Evolutionary conservation across 2,329 filamentous ascomycete genomes (phyloP), one percentile per base, ranked within the genome.

Genomic region (Xylariaceae sp.): DNA sequence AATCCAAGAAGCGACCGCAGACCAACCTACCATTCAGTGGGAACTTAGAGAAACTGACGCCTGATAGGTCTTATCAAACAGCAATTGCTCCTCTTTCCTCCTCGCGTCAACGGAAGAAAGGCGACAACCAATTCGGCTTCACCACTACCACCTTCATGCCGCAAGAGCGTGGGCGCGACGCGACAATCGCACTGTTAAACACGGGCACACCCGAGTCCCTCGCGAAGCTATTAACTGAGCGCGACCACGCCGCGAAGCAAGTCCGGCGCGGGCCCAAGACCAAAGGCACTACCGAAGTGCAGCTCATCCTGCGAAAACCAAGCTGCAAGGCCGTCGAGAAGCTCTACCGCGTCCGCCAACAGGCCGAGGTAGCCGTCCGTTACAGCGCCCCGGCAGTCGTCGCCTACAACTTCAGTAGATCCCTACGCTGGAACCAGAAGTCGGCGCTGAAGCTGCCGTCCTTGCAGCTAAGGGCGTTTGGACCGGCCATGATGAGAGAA

Each of bases 341-440:
- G n/a, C 35, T 65, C 1, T 44, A 64, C 16, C 23, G 26, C 6
- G 58, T 51, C 2, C 39, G 51, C 16, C 27, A 37, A 23, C 53
- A 60, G 16, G 59, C 60, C 8, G 63, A 62, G 35, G 6, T 62
- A 10, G 39, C 46, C 0, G 6, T 50, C 18, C 58, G 48, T 26
- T 64, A 64, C 33, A 61, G 62, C 1, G 23, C 40, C 4, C 23
- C 58, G 0, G 64, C 56, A 1, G 44, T 40, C 9, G 21, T 58
- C 1, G 50, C 45, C 1, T 64, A 64, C 29, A 65, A 65, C 39
- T 63, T 67, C 11, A 60, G 60, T 23, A 62, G 27, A 46, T 55
- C 62, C 1, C 7, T 60, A 2, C 36, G 45, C n/a, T 62, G 61
- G 57, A 65, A 64, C 21, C 27, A 47, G 27, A 32, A 36, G 8